phyloP scores from a whole-genome alignment of 2,329 filamentous ascomycete species.

The Pseudogymnoascus destructans region DNA sequence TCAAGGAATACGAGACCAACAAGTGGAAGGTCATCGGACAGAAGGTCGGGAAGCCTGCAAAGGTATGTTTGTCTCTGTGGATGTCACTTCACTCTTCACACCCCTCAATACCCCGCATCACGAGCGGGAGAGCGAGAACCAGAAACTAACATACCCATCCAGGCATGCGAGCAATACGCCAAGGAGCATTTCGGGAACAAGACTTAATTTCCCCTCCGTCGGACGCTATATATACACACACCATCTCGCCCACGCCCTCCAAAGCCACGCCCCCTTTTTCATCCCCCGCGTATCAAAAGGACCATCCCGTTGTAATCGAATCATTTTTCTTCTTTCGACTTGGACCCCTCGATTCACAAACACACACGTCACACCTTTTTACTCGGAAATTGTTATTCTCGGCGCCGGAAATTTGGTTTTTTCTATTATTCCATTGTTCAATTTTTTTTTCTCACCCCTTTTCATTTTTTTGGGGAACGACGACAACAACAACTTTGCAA shows the following conservation, averaged over 20 bases:
- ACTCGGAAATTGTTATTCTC: background rate
- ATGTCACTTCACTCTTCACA: background rate
- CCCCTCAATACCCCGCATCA: conserved; percentile 6
- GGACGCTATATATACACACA: background rate
- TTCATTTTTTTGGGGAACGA: background rate
- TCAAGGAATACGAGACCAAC: conserved; percentile 97
- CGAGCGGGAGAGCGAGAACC: background rate
- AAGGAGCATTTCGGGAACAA: conserved; percentile 67
- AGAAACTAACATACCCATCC: conserved; percentile 19
- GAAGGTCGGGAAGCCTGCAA: conserved; percentile 95
- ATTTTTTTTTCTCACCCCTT: background rate
- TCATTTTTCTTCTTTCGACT: background rate
- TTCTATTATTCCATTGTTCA: background rate
- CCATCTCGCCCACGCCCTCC: background rate
- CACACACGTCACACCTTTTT: background rate
- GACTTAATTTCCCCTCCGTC: background rate
- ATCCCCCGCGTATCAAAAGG: background rate
- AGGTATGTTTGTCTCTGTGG: conserved; percentile 40
- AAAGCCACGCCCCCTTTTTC: background rate
- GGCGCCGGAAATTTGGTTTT: background rate
- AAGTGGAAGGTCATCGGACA: conserved; percentile 97
- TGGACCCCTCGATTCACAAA: background rate
- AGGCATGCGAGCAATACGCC: conserved; percentile 85
- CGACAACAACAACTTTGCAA: background rate
- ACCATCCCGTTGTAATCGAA: conserved; percentile 1